Evolutionary conservation across 2,329 filamentous ascomycete genomes (phyloP).

Genomic region (Epichloe brachyelytri): DNA sequence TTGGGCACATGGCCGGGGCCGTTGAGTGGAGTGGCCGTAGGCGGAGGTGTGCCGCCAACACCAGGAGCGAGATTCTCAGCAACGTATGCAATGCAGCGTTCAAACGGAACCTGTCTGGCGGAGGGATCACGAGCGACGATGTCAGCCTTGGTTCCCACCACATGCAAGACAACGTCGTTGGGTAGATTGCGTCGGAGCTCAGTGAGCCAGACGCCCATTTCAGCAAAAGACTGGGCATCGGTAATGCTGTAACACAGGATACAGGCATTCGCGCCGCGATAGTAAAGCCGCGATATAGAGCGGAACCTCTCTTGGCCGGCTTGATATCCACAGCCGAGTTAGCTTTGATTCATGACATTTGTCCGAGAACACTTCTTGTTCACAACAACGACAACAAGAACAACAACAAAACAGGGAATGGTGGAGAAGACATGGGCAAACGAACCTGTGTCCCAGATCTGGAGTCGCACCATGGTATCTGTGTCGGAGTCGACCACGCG

Average conservation of each 20-base stretch:
- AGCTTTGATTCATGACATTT: neutral
- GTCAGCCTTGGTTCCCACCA: conserved; percentile 92
- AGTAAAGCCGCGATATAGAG: conserved; percentile 89
- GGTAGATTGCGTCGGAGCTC: conserved; percentile 72
- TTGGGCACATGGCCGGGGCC: conserved; percentile 11
- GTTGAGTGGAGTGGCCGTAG: conserved; percentile 38
- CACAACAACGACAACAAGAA: no score
- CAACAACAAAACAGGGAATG: neutral
- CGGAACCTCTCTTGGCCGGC: conserved; percentile 91
- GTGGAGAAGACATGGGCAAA: neutral
- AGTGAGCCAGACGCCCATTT: conserved; percentile 85
- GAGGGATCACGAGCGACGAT: conserved; percentile 75
- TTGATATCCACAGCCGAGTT: conserved; percentile 11
- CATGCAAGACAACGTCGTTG: conserved; percentile 71
- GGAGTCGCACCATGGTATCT: conserved; percentile 75
- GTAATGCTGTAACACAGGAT: conserved; percentile 94
- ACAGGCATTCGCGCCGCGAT: conserved; percentile 86
- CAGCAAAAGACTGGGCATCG: conserved; percentile 68
- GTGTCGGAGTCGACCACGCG: conserved; percentile 71
- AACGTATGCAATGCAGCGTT: conserved; percentile 90
- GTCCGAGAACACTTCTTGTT: neutral
- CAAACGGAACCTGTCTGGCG: conserved; percentile 75
- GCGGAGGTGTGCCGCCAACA: conserved; percentile 51
- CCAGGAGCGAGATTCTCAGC: conserved; percentile 78
- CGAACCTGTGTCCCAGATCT: conserved; percentile 85